Conservation (phyloP, 192 early-diverging fungal species). For the Jimgerdemannia flammicorona region DNA sequence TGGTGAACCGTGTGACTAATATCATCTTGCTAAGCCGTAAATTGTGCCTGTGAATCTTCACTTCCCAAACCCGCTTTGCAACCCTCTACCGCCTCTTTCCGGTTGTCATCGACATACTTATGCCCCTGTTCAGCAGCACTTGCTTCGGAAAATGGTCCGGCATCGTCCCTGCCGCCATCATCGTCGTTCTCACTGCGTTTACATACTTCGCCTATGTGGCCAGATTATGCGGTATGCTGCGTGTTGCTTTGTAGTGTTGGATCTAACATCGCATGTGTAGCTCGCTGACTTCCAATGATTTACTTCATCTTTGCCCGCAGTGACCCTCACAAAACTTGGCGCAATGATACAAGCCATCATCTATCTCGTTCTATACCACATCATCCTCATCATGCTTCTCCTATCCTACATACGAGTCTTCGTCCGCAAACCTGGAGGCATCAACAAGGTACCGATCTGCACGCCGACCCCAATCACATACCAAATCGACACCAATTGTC, state of each 20-base stretch:
- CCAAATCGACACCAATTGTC: constrained; percentile 1
- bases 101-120: constrained; percentile 15
- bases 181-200: constrained; percentile 15
- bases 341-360: constrained; percentile 16
- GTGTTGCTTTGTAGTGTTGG: not conserved
- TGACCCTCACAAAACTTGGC: constrained; percentile 11
- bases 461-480: not conserved
- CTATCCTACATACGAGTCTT: constrained; percentile 41
- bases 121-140: constrained; percentile 17
- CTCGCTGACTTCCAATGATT: not conserved
- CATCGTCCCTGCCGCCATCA: constrained; percentile 18
- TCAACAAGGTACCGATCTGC: constrained; percentile 25
- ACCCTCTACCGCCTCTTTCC: constrained; percentile 8
- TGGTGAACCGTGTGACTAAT: no score
- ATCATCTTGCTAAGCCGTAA: no score
- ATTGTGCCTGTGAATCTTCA: no score
- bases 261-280: not conserved
- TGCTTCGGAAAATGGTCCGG: constrained; percentile 21
- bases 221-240: constrained; percentile 17
- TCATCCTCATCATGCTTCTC: constrained; percentile 30
- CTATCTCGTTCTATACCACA: constrained; percentile 30
- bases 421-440: constrained; percentile 34
- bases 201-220: constrained; percentile 18
- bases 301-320: constrained; percentile 3
- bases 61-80: not conserved